Base-by-base conservation (phyloP, 2,329 filamentous ascomycete species). In the Venturia effusa region DNA sequence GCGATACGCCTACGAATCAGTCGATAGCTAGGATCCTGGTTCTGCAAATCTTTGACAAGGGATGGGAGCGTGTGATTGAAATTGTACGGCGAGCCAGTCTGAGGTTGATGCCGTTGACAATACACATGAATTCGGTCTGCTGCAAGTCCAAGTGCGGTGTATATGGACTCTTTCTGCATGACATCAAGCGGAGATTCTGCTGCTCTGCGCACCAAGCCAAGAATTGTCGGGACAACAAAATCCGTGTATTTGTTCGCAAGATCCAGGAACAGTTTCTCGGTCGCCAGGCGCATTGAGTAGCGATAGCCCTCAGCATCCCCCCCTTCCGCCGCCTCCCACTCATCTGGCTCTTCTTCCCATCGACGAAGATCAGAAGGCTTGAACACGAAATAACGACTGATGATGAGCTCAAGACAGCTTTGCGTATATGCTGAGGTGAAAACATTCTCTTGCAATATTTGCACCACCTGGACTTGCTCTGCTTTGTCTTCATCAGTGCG, bases 321-420 rank as follows among this genome's bases (percentile, higher is more conserved):
- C 70, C 95, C 91, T 77, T 97, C 92, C 70, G 88, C 86, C 67
- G 89, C 87, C 74, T 97, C 93, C 92, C 94, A 99, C 63, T 95
- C 92, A 73, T 99, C 91, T 0, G 93, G 91, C 65, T 96, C 92
- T 71, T 95, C 88, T 72, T 95, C 88, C 94, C 94, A 99, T 65
- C 91, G 88, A 66, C 91, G 86, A 0, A 97, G 83, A 74, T 99
- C 94, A 61, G 86, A 85, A 65, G 88, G 84, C 40, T 91, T 85
- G 74, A 97, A 94, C 43, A 94, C 83, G 72, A 99, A 94, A 68
- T 96, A 90, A 69, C 88, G 87, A 0, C 89, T 91, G 61, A 99
- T 89, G 64, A 96, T 85, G 15, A 88, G 81, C 68, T 94, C 90
- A 72, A 94, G 90, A 68, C 96, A 88, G 67, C 92, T 85, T 19